Percentiles rank a stretch among this genome's conserved stretches.
Evolutionary conservation across 441 rosid species (phyloP).

Genomic region (Pelargonium fulgidum): DNA sequence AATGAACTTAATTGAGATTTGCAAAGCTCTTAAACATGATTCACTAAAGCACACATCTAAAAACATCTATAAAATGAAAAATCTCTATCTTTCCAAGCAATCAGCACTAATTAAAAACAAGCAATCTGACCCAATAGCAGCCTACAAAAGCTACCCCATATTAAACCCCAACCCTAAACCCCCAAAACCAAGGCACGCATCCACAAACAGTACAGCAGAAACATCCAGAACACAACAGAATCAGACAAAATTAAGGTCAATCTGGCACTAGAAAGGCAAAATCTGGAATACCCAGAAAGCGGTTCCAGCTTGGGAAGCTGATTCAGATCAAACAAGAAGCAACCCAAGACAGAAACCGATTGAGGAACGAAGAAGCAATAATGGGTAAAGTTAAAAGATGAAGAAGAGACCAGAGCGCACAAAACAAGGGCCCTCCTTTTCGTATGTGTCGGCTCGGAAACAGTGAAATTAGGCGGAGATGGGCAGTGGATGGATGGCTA

Average conservation of each 20-base stretch:
- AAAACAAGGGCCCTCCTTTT: neutral
- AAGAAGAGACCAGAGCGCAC: constrained; percentile 16
- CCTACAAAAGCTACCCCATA: neutral
- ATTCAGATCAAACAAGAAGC: constrained; percentile 2
- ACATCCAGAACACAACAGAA: neutral
- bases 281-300: constrained; percentile 6
- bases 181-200: neutral
- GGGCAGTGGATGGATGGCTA: constrained; percentile 11
- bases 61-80: neutral
- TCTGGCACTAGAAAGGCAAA: neutral
- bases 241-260: neutral
- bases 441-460: constrained; percentile 15
- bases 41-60: neutral
- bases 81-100: neutral
- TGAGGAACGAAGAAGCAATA: constrained; percentile 3
- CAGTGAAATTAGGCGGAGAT: constrained; percentile 8
- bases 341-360: neutral
- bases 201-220: neutral
- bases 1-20: neutral
- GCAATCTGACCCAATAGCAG: neutral
- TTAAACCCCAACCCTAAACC: neutral
- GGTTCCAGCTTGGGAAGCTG: neutral
- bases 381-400: constrained; percentile 10
- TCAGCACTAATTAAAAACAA: neutral
- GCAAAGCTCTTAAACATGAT: neutral